Conservation (phyloP, 345 rosid genomes). For the Brassica cretica region DNA sequence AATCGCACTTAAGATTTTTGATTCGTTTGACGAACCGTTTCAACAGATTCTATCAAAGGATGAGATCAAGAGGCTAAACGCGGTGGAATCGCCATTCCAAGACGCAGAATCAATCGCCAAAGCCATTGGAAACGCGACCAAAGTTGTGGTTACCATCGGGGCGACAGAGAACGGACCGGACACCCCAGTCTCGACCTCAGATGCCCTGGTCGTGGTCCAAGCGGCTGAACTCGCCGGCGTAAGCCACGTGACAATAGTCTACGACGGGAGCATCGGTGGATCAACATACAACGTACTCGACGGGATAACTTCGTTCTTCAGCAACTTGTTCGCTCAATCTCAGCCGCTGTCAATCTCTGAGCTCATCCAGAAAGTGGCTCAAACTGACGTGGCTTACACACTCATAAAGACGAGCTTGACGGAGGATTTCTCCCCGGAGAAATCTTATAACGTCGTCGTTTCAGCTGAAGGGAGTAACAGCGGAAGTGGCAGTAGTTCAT, state of each 20-base stretch:
- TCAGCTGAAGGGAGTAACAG: conserved; percentile 64
- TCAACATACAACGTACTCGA: conserved; percentile 78
- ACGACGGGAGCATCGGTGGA: conserved; percentile 46
- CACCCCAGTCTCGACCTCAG: conserved; percentile 58
- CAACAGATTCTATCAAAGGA: conserved; percentile 79
- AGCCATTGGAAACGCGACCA: conserved; percentile 96
- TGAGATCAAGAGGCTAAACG: conserved; percentile 75
- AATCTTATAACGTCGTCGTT: conserved; percentile 77
- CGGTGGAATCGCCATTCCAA: conserved; percentile 71
- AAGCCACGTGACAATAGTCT: conserved; percentile 75
- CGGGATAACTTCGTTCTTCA: conserved; percentile 78
- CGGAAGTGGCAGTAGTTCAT: conserved; percentile 46
- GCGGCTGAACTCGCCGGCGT: conserved; percentile 89
- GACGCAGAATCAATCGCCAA: conserved; percentile 82
- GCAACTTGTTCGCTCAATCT: conserved; percentile 65
- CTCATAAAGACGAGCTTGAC: conserved; percentile 75
- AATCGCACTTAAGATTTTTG: conserved; percentile 3
- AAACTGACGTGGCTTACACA: conserved; percentile 74
- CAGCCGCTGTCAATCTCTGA: conserved; percentile 62
- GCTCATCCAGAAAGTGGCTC: conserved; percentile 62
- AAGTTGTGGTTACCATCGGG: conserved; percentile 81
- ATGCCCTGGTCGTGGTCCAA: conserved; percentile 72
- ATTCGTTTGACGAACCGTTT: conserved; percentile 18
- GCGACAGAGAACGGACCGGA: conserved; percentile 72
- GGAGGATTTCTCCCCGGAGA: conserved; percentile 80